These are phyloP conservation scores for Candida loeiensis DNA, from an alignment of 805 yeast species.

Conservation along the genomic window DNA sequence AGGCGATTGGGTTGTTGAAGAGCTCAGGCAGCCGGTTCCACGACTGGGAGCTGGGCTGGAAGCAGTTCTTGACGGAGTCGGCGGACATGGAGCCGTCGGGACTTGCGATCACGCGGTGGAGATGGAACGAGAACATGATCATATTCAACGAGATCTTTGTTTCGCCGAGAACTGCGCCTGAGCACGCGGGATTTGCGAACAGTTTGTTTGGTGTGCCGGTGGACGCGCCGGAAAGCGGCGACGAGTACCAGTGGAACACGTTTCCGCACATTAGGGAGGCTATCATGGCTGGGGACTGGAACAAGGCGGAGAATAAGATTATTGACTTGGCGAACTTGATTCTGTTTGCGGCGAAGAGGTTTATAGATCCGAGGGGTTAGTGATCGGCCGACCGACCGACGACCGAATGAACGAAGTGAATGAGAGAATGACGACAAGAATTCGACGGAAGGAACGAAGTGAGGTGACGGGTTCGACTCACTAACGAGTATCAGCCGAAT, in stretches of 20 bases:
- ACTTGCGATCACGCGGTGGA: slow-evolving; percentile 68
- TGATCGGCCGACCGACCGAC: not conserved
- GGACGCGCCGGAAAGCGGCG: slow-evolving; percentile 44
- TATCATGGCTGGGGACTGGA: slow-evolving; percentile 46
- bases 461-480: too few relatives aligned
- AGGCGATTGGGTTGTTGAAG: slow-evolving; percentile 22
- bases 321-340: slow-evolving; percentile 34
- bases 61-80: slow-evolving; percentile 31
- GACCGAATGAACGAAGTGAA: not conserved
- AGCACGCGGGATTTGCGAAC: slow-evolving; percentile 68
- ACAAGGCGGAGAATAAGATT: slow-evolving; percentile 52
- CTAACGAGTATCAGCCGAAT: too few relatives aligned
- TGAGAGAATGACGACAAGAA: not conserved
- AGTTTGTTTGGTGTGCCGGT: slow-evolving; percentile 65
- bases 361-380: slow-evolving; percentile 7
- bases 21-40: slow-evolving; percentile 44
- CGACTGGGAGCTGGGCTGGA: slow-evolving; percentile 65
- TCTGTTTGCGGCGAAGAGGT: slow-evolving; percentile 15
- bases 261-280: slow-evolving; percentile 79
- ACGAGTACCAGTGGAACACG: slow-evolving; percentile 51
- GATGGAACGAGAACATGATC: slow-evolving; percentile 70
- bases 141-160: slow-evolving; percentile 54
- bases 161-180: slow-evolving; percentile 20
- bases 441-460: not conserved
- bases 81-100: slow-evolving; percentile 70